Base-by-base conservation (phyloP, 2,329 filamentous ascomycete genomes). In the Aureobasidium pullulans region DNA sequence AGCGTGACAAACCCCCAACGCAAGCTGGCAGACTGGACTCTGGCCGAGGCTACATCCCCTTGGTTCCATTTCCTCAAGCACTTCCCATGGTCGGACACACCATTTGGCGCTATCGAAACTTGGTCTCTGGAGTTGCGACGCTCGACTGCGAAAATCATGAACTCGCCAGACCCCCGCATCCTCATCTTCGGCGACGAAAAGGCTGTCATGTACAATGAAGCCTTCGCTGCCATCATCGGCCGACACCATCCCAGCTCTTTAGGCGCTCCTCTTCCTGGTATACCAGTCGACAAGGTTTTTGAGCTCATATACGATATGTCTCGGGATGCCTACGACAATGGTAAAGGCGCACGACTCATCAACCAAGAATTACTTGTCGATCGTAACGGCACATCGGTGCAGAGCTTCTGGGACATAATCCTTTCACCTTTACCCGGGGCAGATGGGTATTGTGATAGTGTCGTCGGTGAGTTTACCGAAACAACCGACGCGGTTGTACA, bases 401-500 rank as follows among this genome's bases (percentile, higher is more conserved):
- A 70, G 57, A 65, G 63, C 2, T 70, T 65, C 57, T 71, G 64
- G 62, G 60, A 66, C 28, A 66, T 66, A 40, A 64, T 63, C 10
- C 47, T 69, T 13, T 50, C 69, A 3, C 69, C 69, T 0, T 49
- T 68, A 11, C 65, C 64, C 10, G 43, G 43, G 31, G n/a, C 16
- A 10, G 54, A 63, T 29, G 62, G 62, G 8, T 54, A 52, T 29
- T 50, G 48, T 15, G 48, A 50, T 39, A 60, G 57, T 32, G 60
- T 48, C 29, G 34, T 62, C 11, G 60, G 58, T 16, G 63, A 63
- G 19, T 62, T 60, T 15, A 56, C 47, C 8, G 63, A 64, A 15
- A 40, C 40, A 1, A 63, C 62, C 15, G 43, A 47, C 6, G 15
- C 44, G 4, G 60, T 63, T 10, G 37, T 63, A 6, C 36, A 42